Percentiles rank a stretch among this genome's conserved stretches.
These are phyloP conservation scores for Oryza punctata DNA, from an alignment of 176 grass and related monocot genomes.

Conservation along the genomic window DNA sequence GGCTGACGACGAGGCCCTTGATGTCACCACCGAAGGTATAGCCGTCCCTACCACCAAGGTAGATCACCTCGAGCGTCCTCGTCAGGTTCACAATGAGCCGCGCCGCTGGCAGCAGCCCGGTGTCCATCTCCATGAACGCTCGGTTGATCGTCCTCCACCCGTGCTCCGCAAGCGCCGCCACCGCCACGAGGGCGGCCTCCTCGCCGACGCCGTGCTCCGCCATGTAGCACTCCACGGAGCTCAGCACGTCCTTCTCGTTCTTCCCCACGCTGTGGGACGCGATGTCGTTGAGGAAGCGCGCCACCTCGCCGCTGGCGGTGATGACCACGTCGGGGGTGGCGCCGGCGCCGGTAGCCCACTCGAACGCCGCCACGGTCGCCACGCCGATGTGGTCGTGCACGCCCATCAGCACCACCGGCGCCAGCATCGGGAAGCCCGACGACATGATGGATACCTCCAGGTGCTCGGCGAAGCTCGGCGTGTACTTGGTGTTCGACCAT, in stretches of 20 bases:
- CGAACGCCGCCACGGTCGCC: too few relatives aligned
- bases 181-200: not conserved
- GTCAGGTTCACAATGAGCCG: too few relatives aligned
- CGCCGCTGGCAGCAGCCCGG: not conserved
- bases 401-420: too few relatives aligned
- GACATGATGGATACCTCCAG: too few relatives aligned
- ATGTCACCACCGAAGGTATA: slow-evolving; percentile 28
- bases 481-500: too few relatives aligned
- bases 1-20: not conserved
- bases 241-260: not conserved
- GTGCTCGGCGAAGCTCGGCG: too few relatives aligned
- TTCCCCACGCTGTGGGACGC: not conserved
- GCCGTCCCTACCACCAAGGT: not conserved
- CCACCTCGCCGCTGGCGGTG: too few relatives aligned
- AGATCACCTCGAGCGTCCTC: too few relatives aligned
- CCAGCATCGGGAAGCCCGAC: too few relatives aligned
- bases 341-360: too few relatives aligned
- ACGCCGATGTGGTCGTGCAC: too few relatives aligned
- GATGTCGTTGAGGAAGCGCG: not conserved
- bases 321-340: too few relatives aligned
- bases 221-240: slow-evolving; percentile 15
- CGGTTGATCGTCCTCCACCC: slow-evolving; percentile 15
- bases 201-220: not conserved
- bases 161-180: not conserved
- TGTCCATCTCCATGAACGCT: not conserved